Base-by-base conservation (phyloP, 495 filamentous ascomycete species). In the Penicillium dipodomyicola region DNA sequence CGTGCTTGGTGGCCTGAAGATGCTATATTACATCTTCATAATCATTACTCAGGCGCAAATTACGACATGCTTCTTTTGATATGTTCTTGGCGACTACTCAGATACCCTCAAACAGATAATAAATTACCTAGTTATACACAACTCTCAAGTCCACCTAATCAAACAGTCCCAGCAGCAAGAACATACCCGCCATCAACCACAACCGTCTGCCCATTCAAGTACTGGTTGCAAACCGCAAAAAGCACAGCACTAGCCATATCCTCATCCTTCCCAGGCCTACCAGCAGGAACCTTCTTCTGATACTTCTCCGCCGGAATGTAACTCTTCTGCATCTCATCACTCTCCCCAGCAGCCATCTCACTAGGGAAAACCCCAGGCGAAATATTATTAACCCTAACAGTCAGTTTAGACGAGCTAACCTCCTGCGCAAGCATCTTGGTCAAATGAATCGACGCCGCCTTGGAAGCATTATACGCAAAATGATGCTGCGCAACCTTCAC, bases 161-260 rank as follows among this genome's bases (percentile, higher is more conserved):
- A 69, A n/a, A 70, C 33, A 35, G 62, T 55, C 5, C 73, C 73
- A 53, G 70, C 59, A 11, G 66, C 54, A 32, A 81, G 54, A 11
- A 81, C 65, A 68, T 78, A 80, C 1, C 84, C 86, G 1, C 88
- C 87, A 68, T 90, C 85, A 23, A 90, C 85, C 0, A 82, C 77
- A 20, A 90, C 61, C 0, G 76, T 84, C 73, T 88, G 81, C 1
- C 87, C 88, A 65, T 88, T 89, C 15, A 90, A 60, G 51, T 90
- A 91, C 73, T 88, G 85, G 57, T 89, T 90, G 5, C 76, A 78
- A 10, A 74, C 81, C 10, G 81, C 67, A 59, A 84, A 87, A 19
- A 91, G 66, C 15, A 89, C 74, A 5, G 85, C 76, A 65, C 79
- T 79, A 1, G 84, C 87, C 87, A 91, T 92, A 64, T 91, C 89